Percentiles rank a stretch among this genome's conserved stretches.
These are phyloP conservation scores for Lecanicillium sp. DNA, from an alignment of 2,329 filamentous ascomycete species.

Conservation along the genomic window DNA sequence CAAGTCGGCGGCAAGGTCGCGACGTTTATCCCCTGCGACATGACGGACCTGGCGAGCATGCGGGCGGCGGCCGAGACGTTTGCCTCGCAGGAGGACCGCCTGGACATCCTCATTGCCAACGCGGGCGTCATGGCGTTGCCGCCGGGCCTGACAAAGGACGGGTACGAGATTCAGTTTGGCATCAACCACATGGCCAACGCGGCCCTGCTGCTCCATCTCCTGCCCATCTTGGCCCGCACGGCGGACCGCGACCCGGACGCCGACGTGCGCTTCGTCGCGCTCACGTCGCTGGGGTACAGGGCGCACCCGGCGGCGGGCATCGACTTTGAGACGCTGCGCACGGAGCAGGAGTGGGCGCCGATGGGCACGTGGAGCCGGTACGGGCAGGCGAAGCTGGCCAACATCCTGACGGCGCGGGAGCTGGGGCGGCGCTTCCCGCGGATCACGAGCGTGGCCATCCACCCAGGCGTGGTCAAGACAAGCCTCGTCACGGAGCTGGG, in stretches of 20 bases:
- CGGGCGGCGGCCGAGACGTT: constrained; percentile 34
- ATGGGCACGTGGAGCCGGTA: constrained; percentile 37
- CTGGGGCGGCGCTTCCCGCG: constrained; percentile 34
- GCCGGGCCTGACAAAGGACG: constrained; percentile 21
- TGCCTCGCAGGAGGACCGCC: constrained; percentile 25
- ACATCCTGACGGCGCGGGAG: constrained; percentile 37
- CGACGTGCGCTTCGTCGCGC: constrained; percentile 15
- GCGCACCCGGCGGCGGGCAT: constrained; percentile 19
- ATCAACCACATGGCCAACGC: constrained; percentile 25
- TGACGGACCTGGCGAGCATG: constrained; percentile 41
- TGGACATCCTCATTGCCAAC: constrained; percentile 32
- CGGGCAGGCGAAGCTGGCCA: constrained; percentile 42
- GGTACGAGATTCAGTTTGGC: constrained; percentile 27
- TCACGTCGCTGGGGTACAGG: constrained; percentile 20
- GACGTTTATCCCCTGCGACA: constrained; percentile 36
- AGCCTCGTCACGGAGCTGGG: constrained; percentile 16
- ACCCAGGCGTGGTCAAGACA: constrained; percentile 36
- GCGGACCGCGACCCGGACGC: constrained; percentile 7
- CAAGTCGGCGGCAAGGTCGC: constrained; percentile 13
- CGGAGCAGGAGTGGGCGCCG: constrained; percentile 15
- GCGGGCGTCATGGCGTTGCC: constrained; percentile 27
- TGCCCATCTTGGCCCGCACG: constrained; percentile 16
- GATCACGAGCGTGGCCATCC: constrained; percentile 36
- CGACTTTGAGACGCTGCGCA: constrained; percentile 19
- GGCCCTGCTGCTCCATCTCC: constrained; percentile 25